A percentile compares a stretch with the other conserved stretches of the same genome.
phyloP scores from a whole-genome alignment of 352 stramenopile species.

The Halophytophthora batemanensis region DNA sequence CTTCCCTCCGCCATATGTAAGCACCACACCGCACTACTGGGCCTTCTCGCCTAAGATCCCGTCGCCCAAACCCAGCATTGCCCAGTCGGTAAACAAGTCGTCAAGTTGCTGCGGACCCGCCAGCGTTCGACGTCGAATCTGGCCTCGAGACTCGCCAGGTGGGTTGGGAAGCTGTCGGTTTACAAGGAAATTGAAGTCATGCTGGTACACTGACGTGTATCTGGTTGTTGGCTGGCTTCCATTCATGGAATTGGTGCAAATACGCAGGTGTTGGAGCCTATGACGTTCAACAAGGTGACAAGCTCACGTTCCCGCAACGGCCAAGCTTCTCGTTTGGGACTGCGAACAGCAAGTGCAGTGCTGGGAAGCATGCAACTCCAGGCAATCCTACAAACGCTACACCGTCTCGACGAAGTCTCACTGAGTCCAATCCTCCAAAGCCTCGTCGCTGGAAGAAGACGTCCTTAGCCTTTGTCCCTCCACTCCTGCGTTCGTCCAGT shows the following conservation, averaged over 20 bases:
- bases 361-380: background rate
- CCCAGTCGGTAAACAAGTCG: slow-evolving; percentile 17
- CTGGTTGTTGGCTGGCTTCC: too few relatives aligned
- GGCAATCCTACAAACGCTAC: background rate
- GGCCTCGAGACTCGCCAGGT: slow-evolving; percentile 17
- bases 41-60: slow-evolving; percentile 22
- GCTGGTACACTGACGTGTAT: background rate
- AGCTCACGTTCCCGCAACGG: slow-evolving; percentile 37
- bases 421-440: background rate
- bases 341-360: background rate
- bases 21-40: slow-evolving; percentile 31
- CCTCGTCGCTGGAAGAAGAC: slow-evolving; percentile 21
- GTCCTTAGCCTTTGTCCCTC: slow-evolving; percentile 19
- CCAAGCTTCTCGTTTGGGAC: slow-evolving; percentile 37
- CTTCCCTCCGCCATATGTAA: slow-evolving; percentile 37
- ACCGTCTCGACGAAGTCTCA: background rate
- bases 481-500: background rate
- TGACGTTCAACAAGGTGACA: slow-evolving; percentile 42
- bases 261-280: slow-evolving; percentile 47
- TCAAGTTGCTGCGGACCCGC: slow-evolving; percentile 8
- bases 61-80: slow-evolving; percentile 21
- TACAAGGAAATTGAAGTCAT: background rate
- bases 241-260: too few relatives aligned
- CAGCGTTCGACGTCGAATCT: slow-evolving; percentile 15
- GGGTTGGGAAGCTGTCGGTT: background rate